A percentile compares a stretch with the other conserved stretches of the same genome.
Conservation (phyloP, 495 filamentous ascomycete species). For the Hypomontagnella monticulosa region DNA sequence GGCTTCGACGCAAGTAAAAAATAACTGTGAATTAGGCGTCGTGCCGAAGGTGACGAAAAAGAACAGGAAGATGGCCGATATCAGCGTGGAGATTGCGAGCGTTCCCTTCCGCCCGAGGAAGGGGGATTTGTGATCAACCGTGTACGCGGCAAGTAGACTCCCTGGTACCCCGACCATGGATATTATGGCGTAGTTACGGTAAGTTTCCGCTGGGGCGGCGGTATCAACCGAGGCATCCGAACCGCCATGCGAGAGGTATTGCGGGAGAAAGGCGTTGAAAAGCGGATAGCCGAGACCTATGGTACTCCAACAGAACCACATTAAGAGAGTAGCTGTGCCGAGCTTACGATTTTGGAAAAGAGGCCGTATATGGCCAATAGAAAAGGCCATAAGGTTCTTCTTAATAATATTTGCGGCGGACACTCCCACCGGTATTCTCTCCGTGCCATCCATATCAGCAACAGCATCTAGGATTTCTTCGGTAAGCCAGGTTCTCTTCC, state of each 20-base stretch:
- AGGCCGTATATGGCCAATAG: slow-evolving; percentile 55
- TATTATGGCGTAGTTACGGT: slow-evolving; percentile 81
- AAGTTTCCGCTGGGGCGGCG: slow-evolving; percentile 53
- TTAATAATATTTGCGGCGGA: slow-evolving; percentile 52
- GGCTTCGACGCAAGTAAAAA: slow-evolving; percentile 79
- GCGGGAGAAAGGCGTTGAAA: slow-evolving; percentile 87
- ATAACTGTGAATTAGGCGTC: slow-evolving; percentile 68
- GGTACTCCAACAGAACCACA: slow-evolving; percentile 67
- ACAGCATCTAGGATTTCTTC: slow-evolving; percentile 66
- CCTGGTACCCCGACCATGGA: slow-evolving; percentile 77
- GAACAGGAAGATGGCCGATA: slow-evolving; percentile 80
- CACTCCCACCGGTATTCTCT: slow-evolving; percentile 32
- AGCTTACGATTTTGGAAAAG: slow-evolving; percentile 60
- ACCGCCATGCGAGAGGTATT: slow-evolving; percentile 77
- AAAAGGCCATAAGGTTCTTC: slow-evolving; percentile 53
- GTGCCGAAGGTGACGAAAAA: slow-evolving; percentile 65
- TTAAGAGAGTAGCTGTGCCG: slow-evolving; percentile 59
- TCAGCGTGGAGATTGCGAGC: slow-evolving; percentile 69
- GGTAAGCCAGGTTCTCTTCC: slow-evolving; percentile 70
- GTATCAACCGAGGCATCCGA: slow-evolving; percentile 52
- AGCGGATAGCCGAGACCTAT: slow-evolving; percentile 74
- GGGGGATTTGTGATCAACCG: slow-evolving; percentile 72
- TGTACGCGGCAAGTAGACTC: slow-evolving; percentile 72
- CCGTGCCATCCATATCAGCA: slow-evolving; percentile 48
- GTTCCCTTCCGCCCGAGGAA: slow-evolving; percentile 78